phyloP scores from a whole-genome alignment of 345 rosid species.

The Hibiscus syriacus region DNA sequence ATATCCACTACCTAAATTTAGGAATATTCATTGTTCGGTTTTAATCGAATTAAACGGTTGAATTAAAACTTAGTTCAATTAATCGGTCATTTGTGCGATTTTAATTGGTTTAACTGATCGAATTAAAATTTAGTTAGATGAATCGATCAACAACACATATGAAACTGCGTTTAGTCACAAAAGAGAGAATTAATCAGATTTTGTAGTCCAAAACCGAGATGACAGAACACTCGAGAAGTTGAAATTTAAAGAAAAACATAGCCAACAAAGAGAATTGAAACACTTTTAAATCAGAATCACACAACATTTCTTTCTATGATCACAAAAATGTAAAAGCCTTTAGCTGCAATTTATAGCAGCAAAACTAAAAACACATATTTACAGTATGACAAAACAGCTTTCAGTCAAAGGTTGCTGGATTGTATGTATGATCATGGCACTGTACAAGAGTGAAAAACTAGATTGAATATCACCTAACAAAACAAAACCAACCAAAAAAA shows the following conservation, averaged over 20 bases:
- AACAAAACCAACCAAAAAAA: constrained; percentile 5
- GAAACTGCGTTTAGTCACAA: no score
- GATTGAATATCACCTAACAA: constrained; percentile 29
- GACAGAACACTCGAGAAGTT: background rate
- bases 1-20: no score
- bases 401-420: constrained; percentile 30
- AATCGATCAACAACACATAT: no score
- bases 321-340: constrained; percentile 9
- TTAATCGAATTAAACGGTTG: no score
- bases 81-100: no score
- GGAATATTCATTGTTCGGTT: no score
- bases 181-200: no score
- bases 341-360: constrained; percentile 26
- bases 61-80: no score
- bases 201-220: no score
- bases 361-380: constrained; percentile 37
- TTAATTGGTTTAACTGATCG: no score
- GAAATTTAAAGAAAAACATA: background rate
- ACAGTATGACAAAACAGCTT: constrained; percentile 47
- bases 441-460: constrained; percentile 17
- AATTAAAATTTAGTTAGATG: no score
- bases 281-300: constrained; percentile 3
- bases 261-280: background rate
- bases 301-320: constrained; percentile 14
- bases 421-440: constrained; percentile 16